A percentile compares a stretch with the other conserved stretches of the same genome.
phyloP scores from a whole-genome alignment of 208 protist genomes.

The Leptomonas seymouri region DNA sequence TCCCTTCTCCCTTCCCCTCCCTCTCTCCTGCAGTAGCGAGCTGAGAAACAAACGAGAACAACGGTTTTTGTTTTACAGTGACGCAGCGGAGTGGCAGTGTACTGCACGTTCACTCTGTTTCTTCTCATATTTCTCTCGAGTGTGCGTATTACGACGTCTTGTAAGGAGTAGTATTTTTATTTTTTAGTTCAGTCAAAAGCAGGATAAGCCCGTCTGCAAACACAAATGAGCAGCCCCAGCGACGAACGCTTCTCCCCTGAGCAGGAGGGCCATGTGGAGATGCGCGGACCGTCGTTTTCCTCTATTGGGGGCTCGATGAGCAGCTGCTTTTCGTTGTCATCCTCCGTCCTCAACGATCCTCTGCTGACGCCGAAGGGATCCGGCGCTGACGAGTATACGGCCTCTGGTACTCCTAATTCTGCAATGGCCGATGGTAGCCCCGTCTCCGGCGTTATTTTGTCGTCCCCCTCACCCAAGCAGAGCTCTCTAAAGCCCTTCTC shows the following conservation, averaged over 20 bases:
- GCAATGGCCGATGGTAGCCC: not conserved
- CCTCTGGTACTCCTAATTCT: not conserved
- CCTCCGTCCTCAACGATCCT: not conserved
- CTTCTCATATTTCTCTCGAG: too few relatives aligned
- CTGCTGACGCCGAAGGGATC: not conserved
- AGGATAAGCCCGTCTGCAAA: too few relatives aligned
- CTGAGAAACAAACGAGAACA: too few relatives aligned
- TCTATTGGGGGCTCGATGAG: not conserved
- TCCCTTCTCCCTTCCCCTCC: too few relatives aligned
- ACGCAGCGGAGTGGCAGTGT: too few relatives aligned
- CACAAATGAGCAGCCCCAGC: too few relatives aligned
- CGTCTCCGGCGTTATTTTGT: not conserved
- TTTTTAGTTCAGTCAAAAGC: too few relatives aligned
- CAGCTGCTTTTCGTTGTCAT: slow-evolving; percentile 4
- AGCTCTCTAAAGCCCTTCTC: not conserved
- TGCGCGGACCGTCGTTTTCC: not conserved
- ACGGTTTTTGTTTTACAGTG: too few relatives aligned
- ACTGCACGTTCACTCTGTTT: too few relatives aligned
- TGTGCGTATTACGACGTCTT: too few relatives aligned
- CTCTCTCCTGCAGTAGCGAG: too few relatives aligned
- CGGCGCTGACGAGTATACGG: not conserved
- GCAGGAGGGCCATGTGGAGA: not conserved
- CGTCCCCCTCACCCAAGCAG: not conserved
- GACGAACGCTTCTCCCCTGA: not conserved
- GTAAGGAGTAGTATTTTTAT: too few relatives aligned